phyloP scores from a whole-genome alignment of 2,329 filamentous ascomycete genomes.

The Microsporum ferrugineum region DNA sequence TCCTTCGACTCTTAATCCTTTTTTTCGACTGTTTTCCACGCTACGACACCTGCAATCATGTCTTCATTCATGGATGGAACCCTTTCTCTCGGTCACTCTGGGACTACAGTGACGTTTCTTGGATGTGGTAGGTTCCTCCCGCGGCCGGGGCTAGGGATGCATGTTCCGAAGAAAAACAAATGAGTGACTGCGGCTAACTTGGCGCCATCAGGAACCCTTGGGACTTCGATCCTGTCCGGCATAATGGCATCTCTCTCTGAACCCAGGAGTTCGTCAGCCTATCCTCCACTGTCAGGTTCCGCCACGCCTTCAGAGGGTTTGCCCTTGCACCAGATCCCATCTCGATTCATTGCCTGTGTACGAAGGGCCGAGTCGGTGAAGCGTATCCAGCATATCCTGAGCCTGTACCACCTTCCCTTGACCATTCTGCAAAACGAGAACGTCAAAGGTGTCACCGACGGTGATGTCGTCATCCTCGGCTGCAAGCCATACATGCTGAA shows the following conservation, averaged over 20 bases:
- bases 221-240: constrained; percentile 70
- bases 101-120: constrained; percentile 46
- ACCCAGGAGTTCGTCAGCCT: constrained; percentile 31
- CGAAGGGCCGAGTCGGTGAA: constrained; percentile 57
- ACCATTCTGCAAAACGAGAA: constrained; percentile 63
- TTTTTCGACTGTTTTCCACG: background rate
- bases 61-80: background rate
- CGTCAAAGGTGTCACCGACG: constrained; percentile 51
- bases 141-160: background rate
- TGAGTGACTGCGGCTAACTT: background rate
- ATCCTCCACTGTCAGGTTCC: constrained; percentile 29
- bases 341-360: constrained; percentile 71
- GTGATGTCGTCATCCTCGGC: constrained; percentile 63
- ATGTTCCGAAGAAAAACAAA: constrained; percentile 2
- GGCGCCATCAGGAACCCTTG: constrained; percentile 58
- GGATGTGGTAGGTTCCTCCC: constrained; percentile 54
- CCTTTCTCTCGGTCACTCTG: background rate
- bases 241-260: constrained; percentile 59
- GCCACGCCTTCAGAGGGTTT: constrained; percentile 27
- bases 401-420: constrained; percentile 50
- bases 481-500: constrained; percentile 71
- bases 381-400: constrained; percentile 55
- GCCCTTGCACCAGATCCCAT: constrained; percentile 50
- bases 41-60: background rate
- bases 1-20: background rate